Base-by-base conservation (phyloP, 1,139 yeast genomes). In the Entelexis sorbosivorans region DNA sequence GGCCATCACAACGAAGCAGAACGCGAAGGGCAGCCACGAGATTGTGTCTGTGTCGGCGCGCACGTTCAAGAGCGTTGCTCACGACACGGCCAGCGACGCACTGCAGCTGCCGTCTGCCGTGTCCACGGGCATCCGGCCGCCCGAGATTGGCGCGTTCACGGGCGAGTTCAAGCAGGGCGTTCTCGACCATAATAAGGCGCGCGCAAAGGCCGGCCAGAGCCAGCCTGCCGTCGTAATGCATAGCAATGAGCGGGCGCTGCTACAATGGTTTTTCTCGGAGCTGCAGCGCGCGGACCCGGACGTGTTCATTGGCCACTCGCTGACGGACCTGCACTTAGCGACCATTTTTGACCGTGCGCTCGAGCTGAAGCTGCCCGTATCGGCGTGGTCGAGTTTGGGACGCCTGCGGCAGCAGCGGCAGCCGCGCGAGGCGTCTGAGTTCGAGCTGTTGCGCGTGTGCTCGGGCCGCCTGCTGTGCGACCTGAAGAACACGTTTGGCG, bases 401-500 rank as follows among this genome's bases (percentile, higher is more conserved):
- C 82, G 97, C 60, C 31, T 51, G 19, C 43, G 57, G 6, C 51
- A 46, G 28, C 75, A 91, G 59, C 76, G 77, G 58, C 75, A 93
- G 63, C 67, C 56, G 1, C 53, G 56, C n/a, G 9, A 86, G 94
- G 88, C 96, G 95, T 0, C 81, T 77, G 35, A 75, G 73, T 57
- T 82, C 81, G 63, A 82, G 20, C 65, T 66, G 38, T 72, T 86
- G 50, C 88, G 85, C 52, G 75, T 87, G 22, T 77, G 83, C 62
- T 79, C 88, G 40, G 99, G 99, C 34, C 75, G 99, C 59, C 74
- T 93, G 54, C 65, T 89, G 52, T 86, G 96, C 73, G 98, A 93
- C 68, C 78, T 93, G 63, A 88, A 93, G 49, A 91, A 91, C 66
- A 96, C 88, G 62, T 78, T 89, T 79, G 99, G 98, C 48, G 93